phyloP scores from a whole-genome alignment of 441 rosid genomes.

The Brassica hybrid region DNA sequence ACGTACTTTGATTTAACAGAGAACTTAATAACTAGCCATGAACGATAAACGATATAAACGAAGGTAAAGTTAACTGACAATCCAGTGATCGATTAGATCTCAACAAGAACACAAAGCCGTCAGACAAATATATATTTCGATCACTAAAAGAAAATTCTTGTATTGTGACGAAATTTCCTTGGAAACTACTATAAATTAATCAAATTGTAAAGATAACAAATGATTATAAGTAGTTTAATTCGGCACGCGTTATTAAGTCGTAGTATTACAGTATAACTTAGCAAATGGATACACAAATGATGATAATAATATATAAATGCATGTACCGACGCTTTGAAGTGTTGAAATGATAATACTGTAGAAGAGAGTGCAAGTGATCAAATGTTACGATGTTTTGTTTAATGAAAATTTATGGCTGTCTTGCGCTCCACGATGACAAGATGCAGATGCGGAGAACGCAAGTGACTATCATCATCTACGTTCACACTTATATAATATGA shows the following conservation, averaged over 20 bases:
- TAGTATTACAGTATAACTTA: slow-evolving; percentile 3
- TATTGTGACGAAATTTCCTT: not conserved
- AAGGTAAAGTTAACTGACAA: not conserved
- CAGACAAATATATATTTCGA: too few relatives aligned
- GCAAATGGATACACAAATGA: not conserved
- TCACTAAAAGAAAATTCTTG: too few relatives aligned
- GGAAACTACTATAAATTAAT: not conserved
- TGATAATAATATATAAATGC: not conserved
- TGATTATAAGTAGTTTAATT: not conserved
- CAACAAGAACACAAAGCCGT: not conserved
- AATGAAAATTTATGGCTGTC: slow-evolving; percentile 3
- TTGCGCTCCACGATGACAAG: slow-evolving; percentile 34
- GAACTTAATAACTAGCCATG: not conserved
- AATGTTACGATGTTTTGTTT: slow-evolving; percentile 27
- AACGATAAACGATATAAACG: not conserved
- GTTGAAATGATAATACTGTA: slow-evolving; percentile 27
- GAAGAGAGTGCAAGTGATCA: slow-evolving; percentile 32
- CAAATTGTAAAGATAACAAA: not conserved
- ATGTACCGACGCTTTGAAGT: slow-evolving; percentile 29
- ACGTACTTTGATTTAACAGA: not conserved
- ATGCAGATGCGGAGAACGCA: slow-evolving; percentile 30
- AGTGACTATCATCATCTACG: slow-evolving; percentile 24
- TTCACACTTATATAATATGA: slow-evolving; percentile 23
- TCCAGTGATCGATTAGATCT: not conserved
- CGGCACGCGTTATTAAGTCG: not conserved